phyloP scores from a whole-genome alignment of 2,329 filamentous ascomycete species.

The Ceratocystiopsis minuta region DNA sequence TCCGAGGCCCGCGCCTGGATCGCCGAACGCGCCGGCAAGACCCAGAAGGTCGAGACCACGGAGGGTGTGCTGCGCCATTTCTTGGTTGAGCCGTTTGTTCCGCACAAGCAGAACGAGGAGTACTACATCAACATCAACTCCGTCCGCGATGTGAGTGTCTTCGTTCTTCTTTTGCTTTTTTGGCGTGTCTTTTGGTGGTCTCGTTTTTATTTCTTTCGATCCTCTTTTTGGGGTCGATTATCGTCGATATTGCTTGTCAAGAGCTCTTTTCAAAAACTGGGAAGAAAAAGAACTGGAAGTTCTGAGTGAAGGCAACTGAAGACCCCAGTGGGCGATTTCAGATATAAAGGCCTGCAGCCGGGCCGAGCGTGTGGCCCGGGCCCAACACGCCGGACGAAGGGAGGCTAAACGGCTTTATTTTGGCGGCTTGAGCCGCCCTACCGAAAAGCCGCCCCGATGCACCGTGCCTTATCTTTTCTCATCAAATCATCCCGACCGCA shows the following conservation, averaged over 20 bases:
- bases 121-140: slow-evolving; percentile 99
- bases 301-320: neutral
- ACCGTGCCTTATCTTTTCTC: too few relatives aligned
- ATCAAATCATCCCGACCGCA: too few relatives aligned
- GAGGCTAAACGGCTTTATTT: slow-evolving; percentile 19
- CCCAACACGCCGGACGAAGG: slow-evolving; percentile 28
- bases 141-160: slow-evolving; percentile 78
- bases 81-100: slow-evolving; percentile 95
- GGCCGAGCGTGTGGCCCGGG: too few relatives aligned
- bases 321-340: neutral
- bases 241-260: neutral
- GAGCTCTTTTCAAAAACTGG: slow-evolving; percentile 1
- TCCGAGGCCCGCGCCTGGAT: slow-evolving; percentile 86
- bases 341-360: too few relatives aligned
- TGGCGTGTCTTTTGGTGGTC: too few relatives aligned
- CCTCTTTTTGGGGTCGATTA: too few relatives aligned
- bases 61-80: slow-evolving; percentile 83
- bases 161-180: slow-evolving; percentile 3
- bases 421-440: too few relatives aligned
- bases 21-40: slow-evolving; percentile 77
- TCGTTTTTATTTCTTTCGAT: too few relatives aligned
- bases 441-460: too few relatives aligned
- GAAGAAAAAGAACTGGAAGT: neutral
- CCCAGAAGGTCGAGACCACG: slow-evolving; percentile 81
- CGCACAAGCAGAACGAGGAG: slow-evolving; percentile 85